phyloP scores from a whole-genome alignment of 1,284 basidiomycete genomes.

The Apiotrichum gamsii region DNA sequence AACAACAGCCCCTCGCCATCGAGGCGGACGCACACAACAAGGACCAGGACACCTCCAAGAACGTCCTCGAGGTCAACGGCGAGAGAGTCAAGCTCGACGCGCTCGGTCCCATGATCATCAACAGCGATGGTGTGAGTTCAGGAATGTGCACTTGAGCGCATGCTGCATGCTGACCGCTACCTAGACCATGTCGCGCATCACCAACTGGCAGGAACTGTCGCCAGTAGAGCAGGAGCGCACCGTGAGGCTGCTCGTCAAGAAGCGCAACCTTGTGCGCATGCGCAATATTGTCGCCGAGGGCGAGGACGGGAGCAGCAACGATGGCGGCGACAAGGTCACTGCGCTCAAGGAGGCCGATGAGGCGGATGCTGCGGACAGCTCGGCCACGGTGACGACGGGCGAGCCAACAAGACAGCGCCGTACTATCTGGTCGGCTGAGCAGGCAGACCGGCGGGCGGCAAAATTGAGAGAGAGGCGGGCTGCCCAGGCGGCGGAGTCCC shows the following conservation, averaged over 20 bases:
- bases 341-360: constrained; percentile 9
- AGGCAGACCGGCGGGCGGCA: too few species aligned
- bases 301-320: too few species aligned
- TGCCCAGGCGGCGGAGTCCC: too few species aligned
- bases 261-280: constrained; percentile 43
- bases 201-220: constrained; percentile 44
- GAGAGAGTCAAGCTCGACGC: constrained; percentile 41
- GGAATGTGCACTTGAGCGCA: too few species aligned
- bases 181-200: constrained; percentile 45
- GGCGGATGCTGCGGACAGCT: too few species aligned
- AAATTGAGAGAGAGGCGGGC: too few species aligned
- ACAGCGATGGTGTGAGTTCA: constrained; percentile 45
- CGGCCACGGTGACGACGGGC: too few species aligned
- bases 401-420: too few species aligned
- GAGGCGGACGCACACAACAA: constrained; percentile 3
- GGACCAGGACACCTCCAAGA: constrained; percentile 20
- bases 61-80: constrained; percentile 37
- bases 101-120: constrained; percentile 46
- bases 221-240: constrained; percentile 44
- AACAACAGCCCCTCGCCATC: constrained; percentile 10
- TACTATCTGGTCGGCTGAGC: too few species aligned
- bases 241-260: constrained; percentile 45
- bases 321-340: constrained; percentile 11
- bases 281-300: constrained; percentile 23
- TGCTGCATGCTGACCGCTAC: constrained; percentile 7